Percentiles rank a stretch among this genome's conserved stretches.
Evolutionary conservation across 2,329 filamentous ascomycete species (phyloP).

Genomic region (Bipolaris victoriae): DNA sequence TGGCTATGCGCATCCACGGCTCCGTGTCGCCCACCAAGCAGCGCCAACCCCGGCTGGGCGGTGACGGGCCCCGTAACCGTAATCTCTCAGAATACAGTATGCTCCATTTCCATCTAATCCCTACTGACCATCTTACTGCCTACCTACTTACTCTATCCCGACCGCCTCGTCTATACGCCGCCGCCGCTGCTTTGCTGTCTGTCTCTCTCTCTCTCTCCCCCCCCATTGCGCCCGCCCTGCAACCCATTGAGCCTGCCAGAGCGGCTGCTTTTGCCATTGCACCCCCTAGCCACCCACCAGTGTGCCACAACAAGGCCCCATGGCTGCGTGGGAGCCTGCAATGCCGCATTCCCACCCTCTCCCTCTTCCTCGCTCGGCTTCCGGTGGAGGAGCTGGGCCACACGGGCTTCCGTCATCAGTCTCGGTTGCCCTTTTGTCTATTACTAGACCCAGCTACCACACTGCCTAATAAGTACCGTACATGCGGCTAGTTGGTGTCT

Average conservation of each 20-base stretch:
- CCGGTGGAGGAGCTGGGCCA: conserved; percentile 9
- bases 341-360: conserved; percentile 5
- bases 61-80: conserved; percentile 12
- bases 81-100: background rate
- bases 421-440: too few relatives aligned
- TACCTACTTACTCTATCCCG: too few relatives aligned
- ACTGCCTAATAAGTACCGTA: too few relatives aligned
- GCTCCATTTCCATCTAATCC: background rate
- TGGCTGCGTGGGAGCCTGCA: conserved; percentile 17
- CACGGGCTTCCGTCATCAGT: too few relatives aligned
- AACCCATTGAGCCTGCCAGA: conserved; percentile 16
- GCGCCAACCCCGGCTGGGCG: conserved; percentile 23
- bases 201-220: background rate
- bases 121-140: too few relatives aligned
- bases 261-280: conserved; percentile 33
- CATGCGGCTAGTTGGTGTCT: conserved; percentile 25
- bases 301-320: conserved; percentile 30
- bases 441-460: too few relatives aligned
- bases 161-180: too few relatives aligned
- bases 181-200: background rate
- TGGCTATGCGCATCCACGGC: conserved; percentile 21
- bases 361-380: background rate
- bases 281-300: conserved; percentile 15
- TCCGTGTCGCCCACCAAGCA: background rate
- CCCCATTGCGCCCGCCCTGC: conserved; percentile 19